Evolutionary conservation across 1,139 yeast species (phyloP).

Genomic region (Debaryomycetaceae sp.): DNA sequence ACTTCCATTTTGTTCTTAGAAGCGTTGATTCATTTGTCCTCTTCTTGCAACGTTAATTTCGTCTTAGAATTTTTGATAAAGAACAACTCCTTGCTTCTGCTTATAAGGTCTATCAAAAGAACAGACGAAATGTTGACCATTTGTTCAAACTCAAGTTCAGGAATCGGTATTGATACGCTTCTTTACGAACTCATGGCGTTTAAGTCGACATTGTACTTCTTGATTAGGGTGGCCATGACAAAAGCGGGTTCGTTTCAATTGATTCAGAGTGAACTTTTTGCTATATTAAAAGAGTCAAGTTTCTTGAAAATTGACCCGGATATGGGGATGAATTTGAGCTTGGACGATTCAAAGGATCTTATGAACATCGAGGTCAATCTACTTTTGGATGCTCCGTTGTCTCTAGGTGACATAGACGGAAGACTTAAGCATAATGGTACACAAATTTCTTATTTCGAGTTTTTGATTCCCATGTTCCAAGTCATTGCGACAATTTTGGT

Average conservation of each 20-base stretch:
- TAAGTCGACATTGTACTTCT: conserved; percentile 64
- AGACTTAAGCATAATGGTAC: conserved; percentile 15
- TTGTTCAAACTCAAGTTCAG: conserved; percentile 27
- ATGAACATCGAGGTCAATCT: conserved; percentile 37
- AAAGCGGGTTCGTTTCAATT: conserved; percentile 74
- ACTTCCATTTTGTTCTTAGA: conserved; percentile 74
- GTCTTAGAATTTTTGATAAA: conserved; percentile 59
- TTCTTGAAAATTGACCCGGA: conserved; percentile 76
- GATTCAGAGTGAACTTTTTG: conserved; percentile 69
- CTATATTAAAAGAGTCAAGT: conserved; percentile 53
- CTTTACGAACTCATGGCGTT: conserved; percentile 74
- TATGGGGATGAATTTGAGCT: conserved; percentile 54
- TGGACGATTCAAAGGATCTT: conserved; percentile 21
- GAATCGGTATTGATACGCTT: conserved; percentile 48
- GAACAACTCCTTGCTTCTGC: conserved; percentile 60
- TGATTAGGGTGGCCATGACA: conserved; percentile 72
- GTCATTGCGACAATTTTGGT: conserved; percentile 63
- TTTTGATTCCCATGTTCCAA: conserved; percentile 77
- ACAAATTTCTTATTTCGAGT: conserved; percentile 57
- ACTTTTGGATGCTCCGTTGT: conserved; percentile 50
- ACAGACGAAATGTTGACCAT: conserved; percentile 61
- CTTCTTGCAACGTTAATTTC: conserved; percentile 45
- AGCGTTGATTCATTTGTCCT: conserved; percentile 58
- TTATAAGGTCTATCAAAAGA: conserved; percentile 65
- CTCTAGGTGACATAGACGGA: conserved; percentile 21